These are phyloP conservation scores for Cryphonectria nitschkei DNA, from an alignment of 2,329 filamentous ascomycete species.

Conservation along the genomic window DNA sequence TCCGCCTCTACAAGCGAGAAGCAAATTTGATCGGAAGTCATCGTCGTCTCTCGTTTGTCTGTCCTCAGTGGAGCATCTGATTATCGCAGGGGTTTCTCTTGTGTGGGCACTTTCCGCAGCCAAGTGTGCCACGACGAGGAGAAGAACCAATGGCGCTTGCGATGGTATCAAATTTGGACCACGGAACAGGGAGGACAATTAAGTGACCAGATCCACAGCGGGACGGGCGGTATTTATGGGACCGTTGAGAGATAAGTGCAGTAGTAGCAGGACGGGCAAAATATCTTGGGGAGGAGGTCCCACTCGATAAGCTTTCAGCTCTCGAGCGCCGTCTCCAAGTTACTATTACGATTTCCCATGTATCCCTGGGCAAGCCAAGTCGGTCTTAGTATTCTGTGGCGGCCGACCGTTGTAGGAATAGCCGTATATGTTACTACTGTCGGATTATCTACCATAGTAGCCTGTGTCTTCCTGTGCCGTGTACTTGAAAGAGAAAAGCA, in stretches of 20 bases:
- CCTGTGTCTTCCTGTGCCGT: too few species aligned
- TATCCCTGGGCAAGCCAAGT: background rate
- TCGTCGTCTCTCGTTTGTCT: background rate
- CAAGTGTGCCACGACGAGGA: background rate
- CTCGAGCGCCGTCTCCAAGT: too few species aligned
- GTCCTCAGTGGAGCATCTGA: background rate
- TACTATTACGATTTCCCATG: background rate
- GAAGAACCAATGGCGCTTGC: background rate
- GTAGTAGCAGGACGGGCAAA: background rate
- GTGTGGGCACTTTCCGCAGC: background rate
- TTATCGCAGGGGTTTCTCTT: background rate
- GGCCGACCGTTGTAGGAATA: background rate
- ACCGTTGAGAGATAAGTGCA: background rate
- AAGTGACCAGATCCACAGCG: background rate
- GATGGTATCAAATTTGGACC: background rate
- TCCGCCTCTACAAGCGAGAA: background rate
- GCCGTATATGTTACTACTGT: too few species aligned
- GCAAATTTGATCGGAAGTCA: background rate
- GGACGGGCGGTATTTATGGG: background rate
- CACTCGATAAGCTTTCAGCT: conserved; percentile 9
- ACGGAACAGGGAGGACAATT: background rate
- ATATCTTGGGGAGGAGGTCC: background rate
- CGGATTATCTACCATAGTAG: too few species aligned
- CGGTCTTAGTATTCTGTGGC: background rate
- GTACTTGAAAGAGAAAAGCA: too few species aligned